Base-by-base conservation (phyloP, 1,139 yeast genomes). In the Petasospora rhodanensis region DNA sequence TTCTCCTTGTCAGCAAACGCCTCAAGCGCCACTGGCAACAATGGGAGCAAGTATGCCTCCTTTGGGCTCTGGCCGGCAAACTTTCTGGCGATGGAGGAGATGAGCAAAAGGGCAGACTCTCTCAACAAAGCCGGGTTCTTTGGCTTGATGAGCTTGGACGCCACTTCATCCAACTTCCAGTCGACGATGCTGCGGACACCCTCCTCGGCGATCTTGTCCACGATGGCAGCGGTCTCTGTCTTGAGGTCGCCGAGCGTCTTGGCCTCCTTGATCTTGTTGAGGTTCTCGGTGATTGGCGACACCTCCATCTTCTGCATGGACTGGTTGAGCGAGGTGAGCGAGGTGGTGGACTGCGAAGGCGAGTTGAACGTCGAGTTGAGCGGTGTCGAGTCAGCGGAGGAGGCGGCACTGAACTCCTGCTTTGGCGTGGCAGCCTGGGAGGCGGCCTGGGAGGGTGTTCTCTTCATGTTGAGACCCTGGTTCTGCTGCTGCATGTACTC, bases 1-100 rank as follows among this genome's bases (percentile, higher is more conserved):
- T 76, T 79, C 51, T 89, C 97, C 62, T 91, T 91, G 54, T 91
- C 97, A 32, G 91, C 77, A 38, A 76, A 66, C 42, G 67, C 68
- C 58, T 77, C 95, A 57, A 69, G 76, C 37, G 73, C 82, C 41
- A 63, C 62, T 16, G 64, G 66, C 45, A 76, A 71, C 37, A 72
- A 72, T 37, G 73, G 77, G 28, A 79, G 58, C 39, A 87, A 66
- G 54, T 78, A 79, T 2, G 89, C 81, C 61, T 87, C 96, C 36
- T 72, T 74, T 38, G 84, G 93, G 28, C 84, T 66, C 42, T 70
- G 68, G 26, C 83, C 82, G 13, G 81, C 80, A 47, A 78, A 73
- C 45, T 68, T 70, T 46, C 76, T 67, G 29, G 85, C 80, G 47
- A 87, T 65, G 35, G 80, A 73, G 37, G 85, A 80, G 32, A 86